Base-by-base conservation (phyloP, 163 green algal species). In the Scenedesmus sp. region DNA sequence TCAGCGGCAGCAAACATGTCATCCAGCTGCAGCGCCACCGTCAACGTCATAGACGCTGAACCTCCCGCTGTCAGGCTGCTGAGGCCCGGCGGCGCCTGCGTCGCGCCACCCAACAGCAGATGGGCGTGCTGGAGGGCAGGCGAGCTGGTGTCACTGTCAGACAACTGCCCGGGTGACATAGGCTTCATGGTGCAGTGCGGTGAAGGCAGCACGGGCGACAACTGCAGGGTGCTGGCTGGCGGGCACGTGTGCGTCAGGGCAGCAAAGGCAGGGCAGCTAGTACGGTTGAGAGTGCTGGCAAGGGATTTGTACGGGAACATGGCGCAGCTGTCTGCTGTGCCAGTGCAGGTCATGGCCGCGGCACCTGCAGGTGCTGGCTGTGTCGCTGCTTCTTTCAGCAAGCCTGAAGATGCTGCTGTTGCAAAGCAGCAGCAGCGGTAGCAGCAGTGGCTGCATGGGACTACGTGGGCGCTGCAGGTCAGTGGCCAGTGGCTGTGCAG, bases 141-240 rank as follows among this genome's bases (percentile, higher is more conserved):
- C 7, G 20, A 83, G 56, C 53, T 91, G 30, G 87, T 91, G 12
- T 18, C 40, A 18, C 24, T 86, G 37, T 40, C 35, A 12, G 87
- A 91, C 79, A 86, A 86, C 35, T 91, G 87, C 87, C 51, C 61
- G 53, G 42, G 72, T 26, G 16, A n/a, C 24, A n/a, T 91, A 26
- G 51, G 30, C 44, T 91, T 72, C 79, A 72, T 56, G 79, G 13
- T 86, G 3, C 49, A 22, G 12, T 91, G 87, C 46, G 79, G 49
- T 22, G 43, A 78, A 3, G 79, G 87, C 56, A 37, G 40, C 40
- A 83, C 26, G 0, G 7, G 33, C 10, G 42, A 51, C 40, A 87
- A 33, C 78, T 91, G 87, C 78, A 51, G 18, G 40, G 81, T 91
- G 37, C 49, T 81, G 87, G 24, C 53, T 18, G 87, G 83, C 70